A percentile compares a stretch with the other conserved stretches of the same genome.
Conservation (phyloP, 805 yeast genomes). For the Groenewaldozyma salmanticensis region DNA sequence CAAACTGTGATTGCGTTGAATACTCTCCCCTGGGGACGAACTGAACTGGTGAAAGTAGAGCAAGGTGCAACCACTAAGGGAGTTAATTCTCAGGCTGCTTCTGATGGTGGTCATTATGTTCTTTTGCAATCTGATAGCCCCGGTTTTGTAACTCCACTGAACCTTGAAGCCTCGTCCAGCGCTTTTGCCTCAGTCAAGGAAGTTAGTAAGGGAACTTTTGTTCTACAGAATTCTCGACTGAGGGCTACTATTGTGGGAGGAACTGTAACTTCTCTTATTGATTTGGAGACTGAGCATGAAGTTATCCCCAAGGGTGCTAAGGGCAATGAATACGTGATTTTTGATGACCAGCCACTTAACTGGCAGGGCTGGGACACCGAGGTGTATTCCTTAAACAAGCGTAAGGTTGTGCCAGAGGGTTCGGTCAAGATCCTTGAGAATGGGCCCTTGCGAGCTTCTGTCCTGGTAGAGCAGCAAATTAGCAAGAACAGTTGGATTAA, state of each 20-base stretch:
- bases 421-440: conserved; percentile 33
- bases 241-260: conserved; percentile 54
- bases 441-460: conserved; percentile 53
- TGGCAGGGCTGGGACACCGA: conserved; percentile 99
- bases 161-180: conserved; percentile 2
- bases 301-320: conserved; percentile 61
- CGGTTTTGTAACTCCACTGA: conserved; percentile 3
- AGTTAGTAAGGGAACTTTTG: conserved; percentile 33
- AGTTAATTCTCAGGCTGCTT: conserved; percentile 3
- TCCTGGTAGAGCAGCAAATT: conserved; percentile 53
- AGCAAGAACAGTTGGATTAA: conserved; percentile 49
- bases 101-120: conserved; percentile 9
- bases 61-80: conserved; percentile 5
- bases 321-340: conserved; percentile 81
- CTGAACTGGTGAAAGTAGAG: conserved; percentile 35
- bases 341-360: conserved; percentile 82
- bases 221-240: conserved; percentile 53
- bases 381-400: conserved; percentile 71
- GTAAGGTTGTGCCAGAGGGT: conserved; percentile 38
- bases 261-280: conserved; percentile 52
- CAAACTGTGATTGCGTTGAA: conserved; percentile 28
- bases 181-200: conserved; percentile 28
- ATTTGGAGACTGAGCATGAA: conserved; percentile 49
- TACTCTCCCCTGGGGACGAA: conserved; percentile 58
- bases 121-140: conserved; percentile 2